A percentile compares a stretch with the other conserved stretches of the same genome.
Conservation (phyloP, 345 rosid species). For the Streptanthus diversifolius region DNA sequence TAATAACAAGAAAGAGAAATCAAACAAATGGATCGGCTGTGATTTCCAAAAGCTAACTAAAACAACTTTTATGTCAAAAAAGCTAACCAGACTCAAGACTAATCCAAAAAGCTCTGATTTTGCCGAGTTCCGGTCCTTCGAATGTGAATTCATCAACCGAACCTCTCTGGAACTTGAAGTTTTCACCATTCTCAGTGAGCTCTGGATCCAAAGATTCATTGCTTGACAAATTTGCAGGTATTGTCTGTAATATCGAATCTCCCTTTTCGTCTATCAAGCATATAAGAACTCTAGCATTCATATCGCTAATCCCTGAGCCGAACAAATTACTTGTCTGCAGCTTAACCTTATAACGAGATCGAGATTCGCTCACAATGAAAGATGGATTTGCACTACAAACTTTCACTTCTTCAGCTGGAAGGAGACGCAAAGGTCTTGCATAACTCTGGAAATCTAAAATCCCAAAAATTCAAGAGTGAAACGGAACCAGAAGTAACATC, state of each 20-base stretch:
- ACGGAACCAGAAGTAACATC: not conserved
- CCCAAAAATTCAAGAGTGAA: conserved; percentile 1
- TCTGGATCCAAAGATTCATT: conserved; percentile 31
- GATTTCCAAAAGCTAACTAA: not conserved
- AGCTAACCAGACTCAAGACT: conserved; percentile 75
- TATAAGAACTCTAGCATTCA: conserved; percentile 59
- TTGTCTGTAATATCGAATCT: conserved; percentile 61
- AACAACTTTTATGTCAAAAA: not conserved
- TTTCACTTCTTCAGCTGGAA: conserved; percentile 53
- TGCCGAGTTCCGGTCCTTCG: conserved; percentile 50
- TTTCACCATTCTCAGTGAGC: conserved; percentile 29
- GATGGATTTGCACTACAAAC: conserved; percentile 32
- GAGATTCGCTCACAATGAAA: conserved; percentile 28
- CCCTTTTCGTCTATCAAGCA: conserved; percentile 69
- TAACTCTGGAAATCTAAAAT: conserved; percentile 70
- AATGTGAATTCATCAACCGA: conserved; percentile 69
- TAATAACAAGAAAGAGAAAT: not conserved
- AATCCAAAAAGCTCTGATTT: conserved; percentile 72
- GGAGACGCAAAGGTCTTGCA: conserved; percentile 62
- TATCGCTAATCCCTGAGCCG: conserved; percentile 61
- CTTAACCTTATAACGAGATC: conserved; percentile 55
- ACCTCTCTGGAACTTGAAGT: conserved; percentile 67
- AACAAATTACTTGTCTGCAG: conserved; percentile 62
- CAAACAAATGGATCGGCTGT: not conserved
- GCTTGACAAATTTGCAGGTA: conserved; percentile 44